A percentile compares a stretch with the other conserved stretches of the same genome.
Conservation (phyloP, 495 filamentous ascomycete genomes). For the Aspergillus haitiensis region DNA sequence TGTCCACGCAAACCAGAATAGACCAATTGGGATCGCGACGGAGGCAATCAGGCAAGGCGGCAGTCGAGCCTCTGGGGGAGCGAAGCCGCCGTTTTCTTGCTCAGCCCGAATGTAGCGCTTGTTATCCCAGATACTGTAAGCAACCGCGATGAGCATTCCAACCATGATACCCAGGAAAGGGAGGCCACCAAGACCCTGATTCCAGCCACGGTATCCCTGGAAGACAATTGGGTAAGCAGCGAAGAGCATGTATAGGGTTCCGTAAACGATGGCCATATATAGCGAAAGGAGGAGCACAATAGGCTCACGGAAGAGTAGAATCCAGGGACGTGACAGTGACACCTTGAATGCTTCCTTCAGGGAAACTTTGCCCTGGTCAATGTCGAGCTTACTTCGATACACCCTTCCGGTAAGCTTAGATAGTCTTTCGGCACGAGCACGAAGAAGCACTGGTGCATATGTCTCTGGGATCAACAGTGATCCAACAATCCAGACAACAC, state of each 20-base stretch:
- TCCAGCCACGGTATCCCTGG: constrained; percentile 70
- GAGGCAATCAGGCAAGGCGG: constrained; percentile 47
- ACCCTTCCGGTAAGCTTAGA: constrained; percentile 58
- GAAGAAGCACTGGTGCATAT: constrained; percentile 59
- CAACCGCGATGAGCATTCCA: constrained; percentile 70
- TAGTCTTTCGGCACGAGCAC: constrained; percentile 52
- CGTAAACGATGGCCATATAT: constrained; percentile 75
- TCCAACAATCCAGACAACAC: constrained; percentile 56
- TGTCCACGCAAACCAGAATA: constrained; percentile 72
- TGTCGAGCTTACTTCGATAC: constrained; percentile 51
- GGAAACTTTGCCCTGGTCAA: constrained; percentile 42
- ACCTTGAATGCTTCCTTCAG: constrained; percentile 43
- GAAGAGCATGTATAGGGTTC: constrained; percentile 82
- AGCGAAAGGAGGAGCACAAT: constrained; percentile 66
- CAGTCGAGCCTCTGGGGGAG: constrained; percentile 51
- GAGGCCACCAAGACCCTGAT: constrained; percentile 67
- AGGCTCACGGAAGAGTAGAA: constrained; percentile 52
- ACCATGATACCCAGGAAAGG: constrained; percentile 79
- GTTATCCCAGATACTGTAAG: constrained; percentile 51
- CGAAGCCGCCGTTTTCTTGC: constrained; percentile 40
- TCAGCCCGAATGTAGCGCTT: constrained; percentile 44
- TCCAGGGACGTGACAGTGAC: constrained; percentile 51
- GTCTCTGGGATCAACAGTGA: constrained; percentile 59
- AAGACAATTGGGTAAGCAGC: constrained; percentile 82
- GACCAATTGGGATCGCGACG: constrained; percentile 45